Evolutionary conservation across 2,329 filamentous ascomycete genomes (phyloP).

Genomic region (Magnaporthiopsis incrustans): DNA sequence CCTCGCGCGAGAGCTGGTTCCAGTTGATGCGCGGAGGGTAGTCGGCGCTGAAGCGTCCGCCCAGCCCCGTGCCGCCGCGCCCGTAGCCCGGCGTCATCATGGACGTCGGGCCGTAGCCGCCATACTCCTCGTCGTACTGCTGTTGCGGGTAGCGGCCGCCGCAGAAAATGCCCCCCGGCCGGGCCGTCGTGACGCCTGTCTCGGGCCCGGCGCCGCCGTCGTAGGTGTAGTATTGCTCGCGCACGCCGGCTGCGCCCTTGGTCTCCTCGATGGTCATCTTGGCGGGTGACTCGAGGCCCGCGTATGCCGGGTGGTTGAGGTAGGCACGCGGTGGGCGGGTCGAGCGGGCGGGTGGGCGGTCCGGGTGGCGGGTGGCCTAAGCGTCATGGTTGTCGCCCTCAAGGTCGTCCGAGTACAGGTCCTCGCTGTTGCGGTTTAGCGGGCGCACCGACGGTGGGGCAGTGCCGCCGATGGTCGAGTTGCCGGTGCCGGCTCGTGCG

Average conservation of each 20-base stretch:
- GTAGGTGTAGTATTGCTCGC: background rate
- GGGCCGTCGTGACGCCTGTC: background rate
- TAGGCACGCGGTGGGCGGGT: constrained; percentile 6
- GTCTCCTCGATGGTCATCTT: background rate
- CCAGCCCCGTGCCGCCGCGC: background rate
- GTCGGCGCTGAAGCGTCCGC: constrained; percentile 2
- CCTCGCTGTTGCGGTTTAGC: background rate
- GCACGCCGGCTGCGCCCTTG: background rate
- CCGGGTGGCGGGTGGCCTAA: background rate
- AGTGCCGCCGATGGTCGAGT: background rate
- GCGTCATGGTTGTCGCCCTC: background rate
- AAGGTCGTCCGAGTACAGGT: background rate
- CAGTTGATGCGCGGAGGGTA: constrained; percentile 4
- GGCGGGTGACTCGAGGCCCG: background rate
- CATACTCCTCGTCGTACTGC: constrained; percentile 6
- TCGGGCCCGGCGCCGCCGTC: background rate
- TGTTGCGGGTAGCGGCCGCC: background rate
- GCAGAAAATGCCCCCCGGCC: background rate
- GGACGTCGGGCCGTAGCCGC: constrained; percentile 2
- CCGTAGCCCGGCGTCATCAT: background rate
- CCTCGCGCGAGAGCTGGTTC: constrained; percentile 5
- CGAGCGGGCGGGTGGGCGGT: background rate
- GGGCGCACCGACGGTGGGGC: background rate
- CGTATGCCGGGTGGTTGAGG: constrained; percentile 7
- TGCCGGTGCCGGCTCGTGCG: background rate